Evolutionary conservation across 2,329 filamentous ascomycete species (phyloP).

Genomic region (Rhytidhysteron rufulum): DNA sequence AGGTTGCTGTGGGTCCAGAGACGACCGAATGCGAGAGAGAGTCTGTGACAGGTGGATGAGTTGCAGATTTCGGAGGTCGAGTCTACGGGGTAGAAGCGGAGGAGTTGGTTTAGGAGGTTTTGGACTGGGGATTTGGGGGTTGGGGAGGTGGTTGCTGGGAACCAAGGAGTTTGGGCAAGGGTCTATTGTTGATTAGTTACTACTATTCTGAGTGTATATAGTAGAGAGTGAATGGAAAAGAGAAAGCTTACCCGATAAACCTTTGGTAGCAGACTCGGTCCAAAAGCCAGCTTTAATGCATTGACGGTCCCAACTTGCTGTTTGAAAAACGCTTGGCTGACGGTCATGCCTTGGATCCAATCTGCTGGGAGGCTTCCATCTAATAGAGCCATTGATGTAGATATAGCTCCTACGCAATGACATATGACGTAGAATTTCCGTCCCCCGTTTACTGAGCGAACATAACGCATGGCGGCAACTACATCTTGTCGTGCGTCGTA

Average conservation of each 20-base stretch:
- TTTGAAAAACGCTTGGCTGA: slow-evolving; percentile 62
- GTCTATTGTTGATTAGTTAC: no score
- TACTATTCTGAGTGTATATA: no score
- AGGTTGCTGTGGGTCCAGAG: slow-evolving; percentile 63
- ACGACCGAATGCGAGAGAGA: slow-evolving; percentile 57
- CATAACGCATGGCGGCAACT: slow-evolving; percentile 51
- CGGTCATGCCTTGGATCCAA: slow-evolving; percentile 58
- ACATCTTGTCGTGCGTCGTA: slow-evolving; percentile 60
- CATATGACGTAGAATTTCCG: slow-evolving; percentile 54
- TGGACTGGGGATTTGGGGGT: slow-evolving; percentile 10
- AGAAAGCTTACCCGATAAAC: slow-evolving; percentile 7
- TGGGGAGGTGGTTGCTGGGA: no score
- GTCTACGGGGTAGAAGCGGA: slow-evolving; percentile 56
- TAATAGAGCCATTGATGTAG: slow-evolving; percentile 56
- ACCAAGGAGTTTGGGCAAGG: slow-evolving; percentile 14
- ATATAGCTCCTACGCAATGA: slow-evolving; percentile 63
- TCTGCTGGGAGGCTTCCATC: slow-evolving; percentile 56
- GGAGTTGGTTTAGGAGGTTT: slow-evolving; percentile 37
- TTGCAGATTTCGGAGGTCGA: slow-evolving; percentile 55
- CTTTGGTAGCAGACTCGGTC: slow-evolving; percentile 3
- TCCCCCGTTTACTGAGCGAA: slow-evolving; percentile 37
- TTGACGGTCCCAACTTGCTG: slow-evolving; percentile 56
- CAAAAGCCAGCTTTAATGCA: slow-evolving; percentile 43
- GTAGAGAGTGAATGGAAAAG: not conserved
- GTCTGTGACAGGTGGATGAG: slow-evolving; percentile 59